Evolutionary conservation across 73 alveolate genomes (phyloP).

Genomic region (Breviolum minutum): DNA sequence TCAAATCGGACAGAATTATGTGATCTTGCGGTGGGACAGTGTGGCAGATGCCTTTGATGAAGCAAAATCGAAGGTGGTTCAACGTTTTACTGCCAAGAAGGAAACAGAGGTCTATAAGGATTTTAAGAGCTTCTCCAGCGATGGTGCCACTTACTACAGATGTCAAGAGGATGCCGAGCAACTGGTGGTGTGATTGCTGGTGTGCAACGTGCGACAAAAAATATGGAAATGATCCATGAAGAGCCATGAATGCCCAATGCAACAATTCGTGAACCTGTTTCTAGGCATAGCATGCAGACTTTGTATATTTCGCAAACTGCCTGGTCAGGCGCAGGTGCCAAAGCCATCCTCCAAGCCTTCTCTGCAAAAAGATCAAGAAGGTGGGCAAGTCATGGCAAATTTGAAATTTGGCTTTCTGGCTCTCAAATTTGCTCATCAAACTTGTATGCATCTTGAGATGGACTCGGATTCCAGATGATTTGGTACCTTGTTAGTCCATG

Average conservation of each 20-base stretch:
- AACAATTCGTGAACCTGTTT: no score
- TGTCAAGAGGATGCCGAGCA: slow-evolving; percentile 15
- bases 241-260: no score
- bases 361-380: background rate
- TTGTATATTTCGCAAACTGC: no score
- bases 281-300: no score
- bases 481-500: no score
- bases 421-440: no score
- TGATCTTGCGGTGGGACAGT: slow-evolving; percentile 36
- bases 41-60: slow-evolving; percentile 12
- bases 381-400: no score
- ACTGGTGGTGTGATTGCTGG: slow-evolving; percentile 22
- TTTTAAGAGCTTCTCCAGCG: background rate
- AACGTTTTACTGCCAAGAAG: slow-evolving; percentile 19
- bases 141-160: slow-evolving; percentile 48
- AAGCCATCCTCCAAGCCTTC: slow-evolving; percentile 34
- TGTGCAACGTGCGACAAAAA: background rate
- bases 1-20: background rate
- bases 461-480: no score
- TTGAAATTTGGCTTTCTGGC: no score
- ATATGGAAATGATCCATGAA: no score
- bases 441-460: no score
- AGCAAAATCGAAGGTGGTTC: background rate
- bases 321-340: background rate
- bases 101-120: background rate